A percentile compares a stretch with the other conserved stretches of the same genome.
These are phyloP conservation scores for Melaleuca quinquenervia DNA, from an alignment of 345 rosid species.

Conservation along the genomic window DNA sequence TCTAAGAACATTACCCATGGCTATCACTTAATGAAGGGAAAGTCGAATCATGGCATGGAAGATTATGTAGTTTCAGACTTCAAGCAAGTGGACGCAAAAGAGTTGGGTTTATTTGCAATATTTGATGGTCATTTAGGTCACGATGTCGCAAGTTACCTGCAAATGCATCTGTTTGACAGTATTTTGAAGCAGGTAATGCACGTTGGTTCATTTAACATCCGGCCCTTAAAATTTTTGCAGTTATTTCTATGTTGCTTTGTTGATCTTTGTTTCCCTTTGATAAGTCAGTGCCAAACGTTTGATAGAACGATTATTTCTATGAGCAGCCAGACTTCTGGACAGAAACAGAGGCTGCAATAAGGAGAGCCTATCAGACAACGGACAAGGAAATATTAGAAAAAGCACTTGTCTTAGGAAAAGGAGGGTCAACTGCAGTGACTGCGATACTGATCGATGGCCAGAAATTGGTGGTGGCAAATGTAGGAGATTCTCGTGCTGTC, in stretches of 20 bases:
- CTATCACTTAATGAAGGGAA: constrained; percentile 64
- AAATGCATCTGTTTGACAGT: constrained; percentile 55
- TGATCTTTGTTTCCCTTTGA: background rate
- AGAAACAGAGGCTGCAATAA: constrained; percentile 48
- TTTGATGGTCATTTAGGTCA: constrained; percentile 89
- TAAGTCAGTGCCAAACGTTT: background rate
- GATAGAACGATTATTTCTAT: background rate
- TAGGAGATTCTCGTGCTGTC: constrained; percentile 93
- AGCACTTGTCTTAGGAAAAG: constrained; percentile 51
- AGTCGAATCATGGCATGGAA: constrained; percentile 75
- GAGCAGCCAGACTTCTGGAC: constrained; percentile 73
- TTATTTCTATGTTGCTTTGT: background rate
- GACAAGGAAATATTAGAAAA: constrained; percentile 56
- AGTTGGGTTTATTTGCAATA: constrained; percentile 77
- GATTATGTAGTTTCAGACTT: constrained; percentile 61
- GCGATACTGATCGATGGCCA: constrained; percentile 68
- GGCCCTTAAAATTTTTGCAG: background rate
- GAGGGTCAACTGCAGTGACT: constrained; percentile 91
- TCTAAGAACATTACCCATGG: constrained; percentile 57
- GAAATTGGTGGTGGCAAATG: constrained; percentile 71
- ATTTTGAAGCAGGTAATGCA: constrained; percentile 57
- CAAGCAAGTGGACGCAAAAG: constrained; percentile 32
- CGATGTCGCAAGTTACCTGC: constrained; percentile 68
- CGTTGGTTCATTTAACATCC: background rate
- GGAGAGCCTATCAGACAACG: constrained; percentile 54